Evolutionary conservation across 2,329 filamentous ascomycete species (phyloP).

Genomic region (Beauveria asiatica): DNA sequence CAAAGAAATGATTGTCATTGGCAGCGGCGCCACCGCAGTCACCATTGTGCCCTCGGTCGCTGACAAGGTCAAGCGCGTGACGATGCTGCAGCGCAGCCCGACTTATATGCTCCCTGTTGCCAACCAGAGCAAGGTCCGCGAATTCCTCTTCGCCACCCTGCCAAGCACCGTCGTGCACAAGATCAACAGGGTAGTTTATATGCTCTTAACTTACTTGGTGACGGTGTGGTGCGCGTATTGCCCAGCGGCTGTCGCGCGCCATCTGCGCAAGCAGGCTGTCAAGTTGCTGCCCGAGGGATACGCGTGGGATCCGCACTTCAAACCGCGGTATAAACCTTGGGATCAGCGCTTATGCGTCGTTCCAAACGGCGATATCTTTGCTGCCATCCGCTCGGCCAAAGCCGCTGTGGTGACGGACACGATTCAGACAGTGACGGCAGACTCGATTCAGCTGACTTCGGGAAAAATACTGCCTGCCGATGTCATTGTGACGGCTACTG

Average conservation of each 20-base stretch:
- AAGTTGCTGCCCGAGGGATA: slow-evolving; percentile 44
- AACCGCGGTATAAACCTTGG: slow-evolving; percentile 57
- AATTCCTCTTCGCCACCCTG: slow-evolving; percentile 33
- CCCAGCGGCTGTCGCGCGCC: slow-evolving; percentile 17
- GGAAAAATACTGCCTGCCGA: slow-evolving; percentile 49
- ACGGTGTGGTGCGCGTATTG: slow-evolving; percentile 35
- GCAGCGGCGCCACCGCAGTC: slow-evolving; percentile 72
- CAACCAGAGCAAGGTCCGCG: slow-evolving; percentile 28
- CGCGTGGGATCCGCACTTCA: slow-evolving; percentile 54
- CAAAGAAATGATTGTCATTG: slow-evolving; percentile 65
- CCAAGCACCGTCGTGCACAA: slow-evolving; percentile 37
- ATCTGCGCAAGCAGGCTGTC: slow-evolving; percentile 33
- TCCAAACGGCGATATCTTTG: slow-evolving; percentile 48
- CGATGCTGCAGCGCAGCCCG: slow-evolving; percentile 75
- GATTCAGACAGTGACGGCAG: slow-evolving; percentile 41
- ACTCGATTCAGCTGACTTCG: slow-evolving; percentile 39
- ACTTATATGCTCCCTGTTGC: slow-evolving; percentile 56
- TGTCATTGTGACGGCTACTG: slow-evolving; percentile 62
- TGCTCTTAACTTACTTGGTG: slow-evolving; percentile 13
- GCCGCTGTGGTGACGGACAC: slow-evolving; percentile 40
- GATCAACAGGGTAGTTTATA: slow-evolving; percentile 29
- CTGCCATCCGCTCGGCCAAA: slow-evolving; percentile 30
- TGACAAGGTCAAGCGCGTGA: slow-evolving; percentile 55
- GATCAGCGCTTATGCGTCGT: slow-evolving; percentile 68
- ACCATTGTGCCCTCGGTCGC: slow-evolving; percentile 66